These are phyloP conservation scores for Oxytropis ochrocephala DNA, from an alignment of 306 rosid genomes.

Conservation along the genomic window DNA sequence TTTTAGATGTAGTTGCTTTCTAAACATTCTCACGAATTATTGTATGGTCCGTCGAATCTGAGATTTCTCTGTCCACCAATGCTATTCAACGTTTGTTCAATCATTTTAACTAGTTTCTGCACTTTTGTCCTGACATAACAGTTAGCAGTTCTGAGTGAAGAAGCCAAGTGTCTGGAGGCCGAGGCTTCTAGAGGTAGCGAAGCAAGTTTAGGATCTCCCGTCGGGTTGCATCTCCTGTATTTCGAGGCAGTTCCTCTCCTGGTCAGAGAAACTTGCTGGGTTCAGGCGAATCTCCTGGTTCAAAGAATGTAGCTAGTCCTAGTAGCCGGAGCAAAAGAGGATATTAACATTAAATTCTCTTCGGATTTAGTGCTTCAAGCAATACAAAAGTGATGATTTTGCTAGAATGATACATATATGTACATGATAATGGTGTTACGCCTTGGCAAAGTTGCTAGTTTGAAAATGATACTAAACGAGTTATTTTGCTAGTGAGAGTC, in stretches of 20 bases:
- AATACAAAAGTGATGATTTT: conserved; percentile 17
- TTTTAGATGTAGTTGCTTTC: not conserved
- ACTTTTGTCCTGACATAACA: conserved; percentile 24
- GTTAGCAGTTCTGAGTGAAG: conserved; percentile 61
- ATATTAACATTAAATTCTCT: conserved; percentile 11
- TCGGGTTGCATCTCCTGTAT: conserved; percentile 40
- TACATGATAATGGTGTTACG: conserved; percentile 32
- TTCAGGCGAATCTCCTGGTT: conserved; percentile 22
- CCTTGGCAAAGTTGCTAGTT: conserved; percentile 19
- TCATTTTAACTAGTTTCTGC: conserved; percentile 12
- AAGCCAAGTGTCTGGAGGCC: conserved; percentile 56
- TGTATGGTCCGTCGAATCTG: not conserved
- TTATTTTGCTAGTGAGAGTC: conserved; percentile 20
- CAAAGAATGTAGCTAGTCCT: conserved; percentile 44
- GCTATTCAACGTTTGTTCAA: not conserved
- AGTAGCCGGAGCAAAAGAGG: conserved; percentile 71
- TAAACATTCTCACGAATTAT: not conserved
- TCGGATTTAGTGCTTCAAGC: conserved; percentile 22
- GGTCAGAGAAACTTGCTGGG: not conserved
- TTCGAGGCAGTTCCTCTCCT: conserved; percentile 47
- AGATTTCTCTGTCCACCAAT: not conserved
- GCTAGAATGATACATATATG: conserved; percentile 23
- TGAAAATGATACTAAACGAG: conserved; percentile 20
- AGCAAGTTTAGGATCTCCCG: conserved; percentile 57
- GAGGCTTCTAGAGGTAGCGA: conserved; percentile 50